Evolutionary conservation across 2,329 filamentous ascomycete species (phyloP).

Genomic region (Claviceps fusiformis): DNA sequence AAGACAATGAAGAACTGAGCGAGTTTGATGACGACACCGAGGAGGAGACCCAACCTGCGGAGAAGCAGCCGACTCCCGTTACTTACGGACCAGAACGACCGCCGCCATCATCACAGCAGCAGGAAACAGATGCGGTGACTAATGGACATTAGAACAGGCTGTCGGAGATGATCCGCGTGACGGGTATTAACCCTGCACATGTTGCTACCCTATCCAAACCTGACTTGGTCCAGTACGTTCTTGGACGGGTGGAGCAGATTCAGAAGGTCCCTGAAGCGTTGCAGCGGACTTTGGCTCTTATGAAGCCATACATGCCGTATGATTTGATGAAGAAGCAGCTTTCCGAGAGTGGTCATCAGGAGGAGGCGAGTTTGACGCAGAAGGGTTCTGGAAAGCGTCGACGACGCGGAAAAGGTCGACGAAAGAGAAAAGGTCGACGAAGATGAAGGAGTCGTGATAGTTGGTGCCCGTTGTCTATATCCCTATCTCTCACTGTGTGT

Average conservation of each 20-base stretch:
- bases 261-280: background rate
- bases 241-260: background rate
- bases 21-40: conserved; percentile 51
- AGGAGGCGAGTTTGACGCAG: background rate
- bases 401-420: no score
- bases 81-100: conserved; percentile 36
- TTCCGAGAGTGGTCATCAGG: background rate
- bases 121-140: conserved; percentile 13
- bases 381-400: background rate
- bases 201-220: background rate
- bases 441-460: background rate
- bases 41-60: conserved; percentile 29
- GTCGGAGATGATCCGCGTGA: conserved; percentile 3
- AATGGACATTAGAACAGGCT: conserved; percentile 28
- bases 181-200: background rate
- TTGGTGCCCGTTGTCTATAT: background rate
- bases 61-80: conserved; percentile 22
- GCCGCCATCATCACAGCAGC: conserved; percentile 21
- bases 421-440: no score
- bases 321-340: background rate
- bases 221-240: background rate
- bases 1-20: conserved; percentile 43
- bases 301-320: background rate
- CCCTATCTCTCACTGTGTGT: background rate
- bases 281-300: background rate